phyloP scores from a whole-genome alignment of 2,329 filamentous ascomycete genomes.

The Graphiopsis chlorocephala region DNA sequence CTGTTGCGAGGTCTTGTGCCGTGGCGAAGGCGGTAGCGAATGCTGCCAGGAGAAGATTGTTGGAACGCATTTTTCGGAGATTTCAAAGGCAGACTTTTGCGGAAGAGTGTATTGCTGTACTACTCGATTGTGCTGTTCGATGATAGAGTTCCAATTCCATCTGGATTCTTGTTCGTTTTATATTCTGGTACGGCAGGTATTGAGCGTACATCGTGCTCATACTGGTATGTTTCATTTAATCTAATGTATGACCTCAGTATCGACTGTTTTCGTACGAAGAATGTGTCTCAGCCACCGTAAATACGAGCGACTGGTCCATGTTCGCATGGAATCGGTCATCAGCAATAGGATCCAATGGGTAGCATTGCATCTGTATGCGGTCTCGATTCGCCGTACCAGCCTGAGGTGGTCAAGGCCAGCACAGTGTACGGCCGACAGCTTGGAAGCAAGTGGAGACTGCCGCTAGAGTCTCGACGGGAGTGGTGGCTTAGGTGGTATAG shows the following conservation, averaged over 20 bases:
- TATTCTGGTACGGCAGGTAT: not conserved
- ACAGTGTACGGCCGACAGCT: not conserved
- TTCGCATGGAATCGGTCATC: not conserved
- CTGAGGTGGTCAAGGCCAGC: not conserved
- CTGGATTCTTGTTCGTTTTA: not conserved
- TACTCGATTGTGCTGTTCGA: not conserved
- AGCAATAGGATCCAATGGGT: not conserved
- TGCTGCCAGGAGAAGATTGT: constrained; percentile 5
- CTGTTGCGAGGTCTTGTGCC: constrained; percentile 25
- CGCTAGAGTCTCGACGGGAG: not conserved
- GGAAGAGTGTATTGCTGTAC: not conserved
- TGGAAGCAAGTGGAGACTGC: not conserved
- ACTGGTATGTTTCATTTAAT: not conserved
- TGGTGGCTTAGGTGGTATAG: not conserved
- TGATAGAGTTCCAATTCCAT: not conserved
- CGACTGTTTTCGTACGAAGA: not conserved
- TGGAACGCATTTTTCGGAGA: not conserved
- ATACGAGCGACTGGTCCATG: not conserved
- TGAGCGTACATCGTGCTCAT: not conserved
- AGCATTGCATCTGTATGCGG: not conserved
- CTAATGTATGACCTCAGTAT: constrained; percentile 2
- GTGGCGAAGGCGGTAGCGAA: not conserved
- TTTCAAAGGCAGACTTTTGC: not conserved
- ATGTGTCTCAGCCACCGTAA: not conserved
- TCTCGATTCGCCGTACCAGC: not conserved